Base-by-base conservation (phyloP, 1,139 yeast genomes). In the Hyphopichia buzzinii region DNA sequence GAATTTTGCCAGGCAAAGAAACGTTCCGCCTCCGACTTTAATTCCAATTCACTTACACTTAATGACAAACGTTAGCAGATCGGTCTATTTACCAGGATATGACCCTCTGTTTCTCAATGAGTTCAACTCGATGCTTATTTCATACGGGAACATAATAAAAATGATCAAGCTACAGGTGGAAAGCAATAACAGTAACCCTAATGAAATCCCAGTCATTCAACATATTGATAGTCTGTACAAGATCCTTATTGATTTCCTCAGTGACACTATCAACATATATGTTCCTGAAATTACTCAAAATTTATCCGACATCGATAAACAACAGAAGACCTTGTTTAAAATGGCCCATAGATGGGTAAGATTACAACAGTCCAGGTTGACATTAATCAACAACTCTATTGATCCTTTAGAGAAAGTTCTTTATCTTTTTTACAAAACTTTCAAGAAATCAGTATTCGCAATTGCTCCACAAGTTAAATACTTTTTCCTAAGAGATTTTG, bases 381-480 rank as follows among this genome's bases (percentile, higher is more conserved):
- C 61, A 30, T 47, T 56, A 7, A 47, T 57, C 7, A 49, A 52
- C 15, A 33, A 44, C 3, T 39, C 47, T 1, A 44, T 59, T 19
- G 61, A 62, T 34, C 64, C 72, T 2, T 39, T 64, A 16, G 68
- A 64, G 34, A 59, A 59, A 36, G 43, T 67, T 10, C 39, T 69
- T 13, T 64, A 58, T 39, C 47, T 69, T 7, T 67, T 62, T 42
- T 65, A 52, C 52, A 62, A 62, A 39, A 55, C 58, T 10, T 55
- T 66, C 40, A 64, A 63, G 38, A 67, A 66, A 41, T 52, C 62
- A 1, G 45, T 68, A 13, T 67, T 53, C 44, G 68, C 72, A 0
- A 49, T 68, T 12, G 52, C 61, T 21, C 76, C 76, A 1, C 76
- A 70, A 39, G 61, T 67, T 7, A 67, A 64, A 40, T 69, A 59